Base-by-base conservation (phyloP, 805 yeast genomes). In the Saturnispora kantuleensis region DNA sequence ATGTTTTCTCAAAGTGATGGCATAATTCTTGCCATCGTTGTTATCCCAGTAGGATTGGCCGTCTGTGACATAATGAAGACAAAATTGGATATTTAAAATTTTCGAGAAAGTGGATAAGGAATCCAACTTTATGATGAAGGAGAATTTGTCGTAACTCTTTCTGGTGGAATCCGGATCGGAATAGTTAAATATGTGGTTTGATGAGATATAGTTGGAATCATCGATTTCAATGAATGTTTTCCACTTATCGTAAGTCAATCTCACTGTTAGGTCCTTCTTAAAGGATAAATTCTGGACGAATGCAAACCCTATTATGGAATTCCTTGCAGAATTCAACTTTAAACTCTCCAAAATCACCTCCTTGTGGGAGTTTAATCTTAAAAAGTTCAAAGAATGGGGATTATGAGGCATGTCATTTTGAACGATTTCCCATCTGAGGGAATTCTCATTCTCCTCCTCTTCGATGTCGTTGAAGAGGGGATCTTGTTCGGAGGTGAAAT, bases 201-300 rank as follows among this genome's bases (percentile, higher is more conserved):
- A 63, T 2, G 66, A 62, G 31, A 63, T 63, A 51, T 63, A 63
- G 45, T 61, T 63, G 13, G 63, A 55, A 46, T 53, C 57, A 21
- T 58, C 62, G 43, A 63, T 53, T 41, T 61, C 64, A 29, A 56
- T 44, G 41, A 53, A 58, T 13, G 54, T 51, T 41, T 66, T 63
- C 74, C 74, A 79, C 46, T 66, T 57, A 59, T 78, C 73, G 44
- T 66, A 59, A 4, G 81, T 69, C 47, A 76, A 58, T 53, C 74
- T 76, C 31, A 78, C 54, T 32, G 62, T 56, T 38, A 70, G 60
- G 42, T 58, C 59, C 52, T 70, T 70, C 43, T 66, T 63, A 53
- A 62, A 70, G 0, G 67, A 51, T 17, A 66, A 10, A 51, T 70
- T 70, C 36, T 58, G 55, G 18, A 66, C 73, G 46, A 60, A 65